Evolutionary conservation across 345 rosid species (phyloP), one percentile per base, ranked within the genome.

Genomic region (Melaleuca quinquenervia): DNA sequence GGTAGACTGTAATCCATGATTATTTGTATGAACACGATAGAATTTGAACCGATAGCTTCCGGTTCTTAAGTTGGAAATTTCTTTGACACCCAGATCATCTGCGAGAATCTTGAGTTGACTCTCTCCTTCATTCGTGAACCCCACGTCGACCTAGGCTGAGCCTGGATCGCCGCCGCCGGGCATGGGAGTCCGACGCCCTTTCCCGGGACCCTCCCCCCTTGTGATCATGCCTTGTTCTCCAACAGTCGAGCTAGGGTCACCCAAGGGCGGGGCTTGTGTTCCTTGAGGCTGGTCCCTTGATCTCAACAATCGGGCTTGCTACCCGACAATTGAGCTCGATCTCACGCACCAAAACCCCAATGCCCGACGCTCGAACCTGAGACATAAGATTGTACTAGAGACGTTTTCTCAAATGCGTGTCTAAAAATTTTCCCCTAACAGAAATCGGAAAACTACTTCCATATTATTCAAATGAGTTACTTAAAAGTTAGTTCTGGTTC

Each of bases 131-230:
- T 62, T 1, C 3, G 0, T 1, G 36, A 29, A 62, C 21, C 5
- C 44, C 0, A 62, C 2, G 1, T 29, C 29, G 6, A 62, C 8
- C 11, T 3, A 29, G 0, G 11, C 2, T 0, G 0, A 2, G 36
- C 75, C 11, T 62, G 14, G 11, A 20, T 62, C 10, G 10, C 6
- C 3, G 74, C 1, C 36, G 27, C 5, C 27, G 36, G 44, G 75
- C 44, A 62, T 15, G 75, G 75, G 75, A 29, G 29, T 0, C 0
- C 22, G 29, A 62, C 27, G 11, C 21, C 22, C 41, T 15, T 29
- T 41, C 54, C 2, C 54, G 22, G 52, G 22, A 52, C 54, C 54
- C 54, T n/a, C n/a, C n/a, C n/a, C 41, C 41, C 2, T 3, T 6
- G 8, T 7, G 20, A 62, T 29, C 3, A 2, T 7, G 11, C 21